phyloP scores from a whole-genome alignment of 2,329 filamentous ascomycete genomes.

The Ophiosphaerella korrae region DNA sequence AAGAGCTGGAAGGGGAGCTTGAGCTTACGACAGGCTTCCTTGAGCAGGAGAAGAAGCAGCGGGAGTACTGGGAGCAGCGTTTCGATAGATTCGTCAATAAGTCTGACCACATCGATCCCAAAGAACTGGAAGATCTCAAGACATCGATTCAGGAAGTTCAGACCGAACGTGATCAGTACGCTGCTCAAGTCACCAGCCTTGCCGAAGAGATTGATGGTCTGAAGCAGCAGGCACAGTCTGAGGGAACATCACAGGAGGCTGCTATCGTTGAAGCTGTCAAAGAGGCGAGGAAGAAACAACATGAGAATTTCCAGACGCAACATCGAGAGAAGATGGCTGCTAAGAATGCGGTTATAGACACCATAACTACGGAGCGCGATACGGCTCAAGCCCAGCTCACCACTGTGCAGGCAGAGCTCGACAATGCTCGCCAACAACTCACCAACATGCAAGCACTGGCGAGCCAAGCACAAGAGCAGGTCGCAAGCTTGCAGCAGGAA shows the following conservation, averaged over 20 bases:
- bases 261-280: conserved; percentile 21
- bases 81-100: conserved; percentile 95
- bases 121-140: conserved; percentile 88
- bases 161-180: conserved; percentile 59
- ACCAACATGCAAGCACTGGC: conserved; percentile 21
- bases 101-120: conserved; percentile 92
- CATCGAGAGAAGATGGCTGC: conserved; percentile 27
- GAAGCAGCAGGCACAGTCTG: conserved; percentile 48
- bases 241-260: conserved; percentile 49
- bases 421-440: conserved; percentile 54
- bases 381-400: conserved; percentile 50
- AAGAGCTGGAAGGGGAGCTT: conserved; percentile 80
- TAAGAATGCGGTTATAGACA: conserved; percentile 55
- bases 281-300: conserved; percentile 59
- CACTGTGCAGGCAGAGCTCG: conserved; percentile 60
- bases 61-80: conserved; percentile 93
- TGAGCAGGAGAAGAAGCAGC: conserved; percentile 85
- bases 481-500: conserved; percentile 58
- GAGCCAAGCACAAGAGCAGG: conserved; percentile 57
- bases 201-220: conserved; percentile 52
- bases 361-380: conserved; percentile 66
- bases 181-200: conserved; percentile 55
- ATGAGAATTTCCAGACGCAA: conserved; percentile 62
- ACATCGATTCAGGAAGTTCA: conserved; percentile 66
- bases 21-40: conserved; percentile 86